Percentiles rank a stretch among this genome's conserved stretches.
Conservation (phyloP, 305 asterid genomes). For the Fraxinus paxiana region DNA sequence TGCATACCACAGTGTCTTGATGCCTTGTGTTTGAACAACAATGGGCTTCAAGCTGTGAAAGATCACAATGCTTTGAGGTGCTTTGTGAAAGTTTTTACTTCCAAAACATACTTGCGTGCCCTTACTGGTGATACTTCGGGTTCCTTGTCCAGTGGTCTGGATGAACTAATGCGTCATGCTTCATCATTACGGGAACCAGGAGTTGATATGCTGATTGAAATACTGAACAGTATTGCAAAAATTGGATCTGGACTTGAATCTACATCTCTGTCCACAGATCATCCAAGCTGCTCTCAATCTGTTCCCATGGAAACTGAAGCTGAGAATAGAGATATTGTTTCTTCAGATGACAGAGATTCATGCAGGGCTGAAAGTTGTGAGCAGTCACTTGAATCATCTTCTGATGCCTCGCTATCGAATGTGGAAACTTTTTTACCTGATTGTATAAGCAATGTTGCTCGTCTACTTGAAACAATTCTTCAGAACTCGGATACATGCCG, state of each 20-base stretch:
- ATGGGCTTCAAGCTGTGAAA: slow-evolving; percentile 94
- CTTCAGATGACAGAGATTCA: slow-evolving; percentile 47
- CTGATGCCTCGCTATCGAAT: slow-evolving; percentile 44
- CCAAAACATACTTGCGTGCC: slow-evolving; percentile 75
- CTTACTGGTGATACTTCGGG: slow-evolving; percentile 86
- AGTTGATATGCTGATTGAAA: background rate
- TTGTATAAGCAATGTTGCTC: slow-evolving; percentile 78
- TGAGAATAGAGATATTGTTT: slow-evolving; percentile 51
- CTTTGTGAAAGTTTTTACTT: slow-evolving; percentile 85
- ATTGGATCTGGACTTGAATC: background rate
- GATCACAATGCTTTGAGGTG: slow-evolving; percentile 89
- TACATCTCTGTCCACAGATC: background rate
- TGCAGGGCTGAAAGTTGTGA: slow-evolving; percentile 51
- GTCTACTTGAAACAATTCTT: slow-evolving; percentile 87
- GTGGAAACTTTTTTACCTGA: slow-evolving; percentile 82
- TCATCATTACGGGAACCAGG: slow-evolving; percentile 74
- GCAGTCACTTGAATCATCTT: slow-evolving; percentile 39
- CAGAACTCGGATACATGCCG: slow-evolving; percentile 97
- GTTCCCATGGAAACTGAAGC: slow-evolving; percentile 93
- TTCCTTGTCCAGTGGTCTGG: slow-evolving; percentile 91
- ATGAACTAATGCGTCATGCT: slow-evolving; percentile 98
- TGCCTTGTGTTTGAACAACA: slow-evolving; percentile 91
- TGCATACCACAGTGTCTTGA: slow-evolving; percentile 98
- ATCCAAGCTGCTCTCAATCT: slow-evolving; percentile 62
- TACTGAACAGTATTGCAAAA: background rate